These are phyloP conservation scores for Apiospora sp. DNA, from an alignment of 2,329 filamentous ascomycete genomes.

Conservation along the genomic window DNA sequence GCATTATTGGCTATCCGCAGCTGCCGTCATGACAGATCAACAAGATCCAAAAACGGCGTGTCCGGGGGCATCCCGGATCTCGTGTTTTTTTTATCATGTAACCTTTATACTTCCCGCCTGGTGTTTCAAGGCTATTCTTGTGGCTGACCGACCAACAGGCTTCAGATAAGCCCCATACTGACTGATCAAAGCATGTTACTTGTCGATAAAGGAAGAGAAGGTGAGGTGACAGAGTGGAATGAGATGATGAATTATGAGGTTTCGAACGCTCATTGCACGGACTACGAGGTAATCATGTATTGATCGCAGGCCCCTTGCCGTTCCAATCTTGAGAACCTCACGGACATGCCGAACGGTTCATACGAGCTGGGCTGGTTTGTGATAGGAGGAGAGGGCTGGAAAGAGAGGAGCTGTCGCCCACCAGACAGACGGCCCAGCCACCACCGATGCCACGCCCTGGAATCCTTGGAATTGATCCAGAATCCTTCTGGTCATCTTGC, in stretches of 20 bases:
- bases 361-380: background rate
- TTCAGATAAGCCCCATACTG: background rate
- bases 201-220: background rate
- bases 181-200: background rate
- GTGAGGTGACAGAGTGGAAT: background rate
- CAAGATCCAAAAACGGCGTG: background rate
- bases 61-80: background rate
- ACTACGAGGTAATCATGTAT: background rate
- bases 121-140: slow-evolving; percentile 10
- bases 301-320: slow-evolving; percentile 1
- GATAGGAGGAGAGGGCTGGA: background rate
- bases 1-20: background rate
- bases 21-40: background rate
- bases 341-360: slow-evolving; percentile 17
- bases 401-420: background rate
- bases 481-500: slow-evolving; percentile 15
- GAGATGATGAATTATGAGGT: slow-evolving; percentile 2
- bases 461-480: slow-evolving; percentile 16
- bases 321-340: background rate
- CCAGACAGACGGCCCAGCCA: background rate
- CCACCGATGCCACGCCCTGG: background rate
- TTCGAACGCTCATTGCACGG: background rate
- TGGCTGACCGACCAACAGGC: background rate
- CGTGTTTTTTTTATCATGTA: background rate
- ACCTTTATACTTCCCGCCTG: background rate